phyloP scores from a whole-genome alignment of 805 yeast species.

The Metschnikowia orientalis region DNA sequence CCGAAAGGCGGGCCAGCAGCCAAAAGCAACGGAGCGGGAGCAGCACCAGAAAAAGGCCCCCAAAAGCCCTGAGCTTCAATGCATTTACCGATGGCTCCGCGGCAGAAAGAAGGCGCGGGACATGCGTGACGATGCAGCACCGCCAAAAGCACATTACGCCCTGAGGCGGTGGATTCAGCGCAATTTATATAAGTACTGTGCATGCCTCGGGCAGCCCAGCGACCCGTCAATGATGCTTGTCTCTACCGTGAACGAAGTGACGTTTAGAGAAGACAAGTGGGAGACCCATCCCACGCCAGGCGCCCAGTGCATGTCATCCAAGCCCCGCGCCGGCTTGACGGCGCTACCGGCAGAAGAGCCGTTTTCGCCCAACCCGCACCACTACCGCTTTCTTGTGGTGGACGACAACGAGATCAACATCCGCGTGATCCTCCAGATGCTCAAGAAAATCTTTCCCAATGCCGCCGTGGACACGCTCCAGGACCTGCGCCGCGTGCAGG shows the following conservation, averaged over 20 bases:
- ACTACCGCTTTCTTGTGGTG: constrained; percentile 26
- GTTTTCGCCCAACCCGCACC: constrained; percentile 12
- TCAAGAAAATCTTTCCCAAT: constrained; percentile 33
- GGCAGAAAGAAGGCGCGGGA: constrained; percentile 5
- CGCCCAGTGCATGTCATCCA: not conserved
- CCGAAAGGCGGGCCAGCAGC: too few relatives aligned
- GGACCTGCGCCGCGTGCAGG: constrained; percentile 32
- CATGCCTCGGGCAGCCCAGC: not conserved
- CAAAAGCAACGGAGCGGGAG: too few relatives aligned
- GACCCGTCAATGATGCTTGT: not conserved
- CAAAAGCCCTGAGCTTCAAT: too few relatives aligned
- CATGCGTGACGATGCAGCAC: constrained; percentile 1
- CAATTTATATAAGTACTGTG: constrained; percentile 1
- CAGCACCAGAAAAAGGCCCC: too few relatives aligned
- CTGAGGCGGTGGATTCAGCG: constrained; percentile 2
- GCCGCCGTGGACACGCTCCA: constrained; percentile 25
- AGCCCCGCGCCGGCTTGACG: constrained; percentile 3
- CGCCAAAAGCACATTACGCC: constrained; percentile 1
- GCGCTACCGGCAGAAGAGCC: constrained; percentile 1
- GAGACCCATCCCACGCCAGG: constrained; percentile 1
- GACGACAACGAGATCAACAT: constrained; percentile 42
- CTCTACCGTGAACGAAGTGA: constrained; percentile 1
- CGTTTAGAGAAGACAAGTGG: constrained; percentile 4
- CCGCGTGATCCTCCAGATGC: constrained; percentile 30
- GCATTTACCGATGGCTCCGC: too few relatives aligned